Percentiles rank a stretch among this genome's conserved stretches.
Evolutionary conservation across 2,329 filamentous ascomycete genomes (phyloP).

Genomic region (Botrytis aclada): DNA sequence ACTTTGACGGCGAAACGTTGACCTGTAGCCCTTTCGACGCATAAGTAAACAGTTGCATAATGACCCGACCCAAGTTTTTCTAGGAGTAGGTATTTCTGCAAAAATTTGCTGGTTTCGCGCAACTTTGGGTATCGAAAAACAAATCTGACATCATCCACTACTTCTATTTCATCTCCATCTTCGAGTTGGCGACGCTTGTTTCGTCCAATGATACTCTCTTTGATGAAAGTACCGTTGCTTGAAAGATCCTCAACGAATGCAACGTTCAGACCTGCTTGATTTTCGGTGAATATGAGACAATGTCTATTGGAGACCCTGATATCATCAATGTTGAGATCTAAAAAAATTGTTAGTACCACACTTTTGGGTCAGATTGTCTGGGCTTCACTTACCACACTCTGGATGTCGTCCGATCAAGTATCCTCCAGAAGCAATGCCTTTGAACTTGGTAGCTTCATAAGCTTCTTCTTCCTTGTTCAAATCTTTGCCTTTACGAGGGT

Average conservation of each 20-base stretch:
- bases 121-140: constrained; percentile 85
- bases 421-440: constrained; percentile 67
- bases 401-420: constrained; percentile 91
- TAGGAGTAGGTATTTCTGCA: constrained; percentile 79
- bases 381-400: constrained; percentile 68
- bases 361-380: not conserved
- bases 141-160: constrained; percentile 78
- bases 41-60: constrained; percentile 90
- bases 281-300: constrained; percentile 64
- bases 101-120: constrained; percentile 71
- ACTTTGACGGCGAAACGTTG: constrained; percentile 88
- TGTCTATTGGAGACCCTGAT: constrained; percentile 86
- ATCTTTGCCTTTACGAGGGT: constrained; percentile 47
- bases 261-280: constrained; percentile 55
- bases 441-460: constrained; percentile 60
- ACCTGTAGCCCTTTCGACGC: constrained; percentile 80
- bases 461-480: constrained; percentile 54
- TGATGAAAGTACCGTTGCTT: constrained; percentile 94
- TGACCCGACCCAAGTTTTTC: constrained; percentile 91
- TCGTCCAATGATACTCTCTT: constrained; percentile 83
- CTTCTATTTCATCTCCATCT: constrained; percentile 86
- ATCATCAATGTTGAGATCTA: constrained; percentile 71
- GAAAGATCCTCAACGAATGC: constrained; percentile 91
- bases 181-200: constrained; percentile 87
- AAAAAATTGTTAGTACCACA: constrained; percentile 40